These are phyloP conservation scores for Annulohypoxylon nitens DNA, from an alignment of 495 filamentous ascomycete genomes.

Conservation along the genomic window DNA sequence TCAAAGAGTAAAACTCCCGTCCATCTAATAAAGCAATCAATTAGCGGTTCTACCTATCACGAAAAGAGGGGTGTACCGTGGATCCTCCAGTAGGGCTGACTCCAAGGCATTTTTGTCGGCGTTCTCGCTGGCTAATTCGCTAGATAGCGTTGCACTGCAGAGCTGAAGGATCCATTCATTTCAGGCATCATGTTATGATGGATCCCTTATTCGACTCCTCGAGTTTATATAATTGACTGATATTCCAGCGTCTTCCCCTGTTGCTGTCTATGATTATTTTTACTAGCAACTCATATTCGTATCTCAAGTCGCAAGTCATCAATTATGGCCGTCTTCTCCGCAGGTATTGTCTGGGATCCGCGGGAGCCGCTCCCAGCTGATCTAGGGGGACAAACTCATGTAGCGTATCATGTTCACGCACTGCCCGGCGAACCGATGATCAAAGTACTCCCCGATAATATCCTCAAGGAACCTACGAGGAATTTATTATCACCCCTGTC, in stretches of 20 bases:
- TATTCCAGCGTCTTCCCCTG: neutral
- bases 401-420: neutral
- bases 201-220: neutral
- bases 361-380: constrained; percentile 11
- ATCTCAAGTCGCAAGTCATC: neutral
- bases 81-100: neutral
- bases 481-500: constrained; percentile 8
- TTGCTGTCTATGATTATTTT: neutral
- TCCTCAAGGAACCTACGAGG: neutral
- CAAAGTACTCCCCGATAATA: neutral
- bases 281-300: neutral
- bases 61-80: neutral
- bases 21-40: neutral
- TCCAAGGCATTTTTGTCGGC: neutral
- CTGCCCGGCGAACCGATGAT: neutral
- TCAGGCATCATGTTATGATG: neutral
- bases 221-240: neutral
- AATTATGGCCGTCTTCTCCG: neutral
- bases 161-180: neutral
- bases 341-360: constrained; percentile 14
- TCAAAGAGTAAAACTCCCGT: neutral
- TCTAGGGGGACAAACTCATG: neutral
- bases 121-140: neutral
- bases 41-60: neutral
- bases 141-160: neutral